Base-by-base conservation (phyloP, 2,329 filamentous ascomycete species). In the Dactylellina leptospora region DNA sequence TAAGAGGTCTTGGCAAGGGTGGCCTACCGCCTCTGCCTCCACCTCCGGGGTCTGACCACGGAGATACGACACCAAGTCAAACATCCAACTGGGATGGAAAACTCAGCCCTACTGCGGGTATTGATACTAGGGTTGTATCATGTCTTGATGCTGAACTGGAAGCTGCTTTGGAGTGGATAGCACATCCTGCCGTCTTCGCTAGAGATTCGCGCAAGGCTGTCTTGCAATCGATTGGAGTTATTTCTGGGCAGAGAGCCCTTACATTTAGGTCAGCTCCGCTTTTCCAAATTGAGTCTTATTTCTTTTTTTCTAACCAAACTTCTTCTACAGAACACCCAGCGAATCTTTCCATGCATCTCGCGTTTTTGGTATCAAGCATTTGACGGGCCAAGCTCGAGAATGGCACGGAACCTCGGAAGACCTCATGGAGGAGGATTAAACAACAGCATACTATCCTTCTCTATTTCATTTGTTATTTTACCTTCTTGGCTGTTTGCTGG, bases 161-260 rank as follows among this genome's bases (percentile, higher is more conserved):
- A 79, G 87, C 90, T 30, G 91, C 90, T 54, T 83, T 99, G 13
- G 95, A 99, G 81, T 99, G 95, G 95, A 97, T 99, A 80, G 92
- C 90, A 78, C 95, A 99, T 78, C 95, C 95, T 1, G 93, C 93
- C 1, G 91, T 97, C 1, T 99, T 99, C 79, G 89, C 90, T 6
- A 88, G 95, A 36, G 95, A 99, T 79, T 95, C 91, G 66, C 88
- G 95, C 77, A 99, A 99, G 82, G 92, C 93, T 3, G 93, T 99
- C 1, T 84, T 99, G 22, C 95, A 99, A 80, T 92, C 93, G 13
- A 97, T 99, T 75, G 93, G 95, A 4, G 93, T 97, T 73, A 97
- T 99, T 76, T 95, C 91, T 78, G 96, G 91, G 4, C 95, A 99
- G 81, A 86, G 95, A 48, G 93, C 90, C 9, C 96, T 93, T 79